Conservation (phyloP, 768 basidiomycete genomes). For the Lanmaoa pseudosensibilis region DNA sequence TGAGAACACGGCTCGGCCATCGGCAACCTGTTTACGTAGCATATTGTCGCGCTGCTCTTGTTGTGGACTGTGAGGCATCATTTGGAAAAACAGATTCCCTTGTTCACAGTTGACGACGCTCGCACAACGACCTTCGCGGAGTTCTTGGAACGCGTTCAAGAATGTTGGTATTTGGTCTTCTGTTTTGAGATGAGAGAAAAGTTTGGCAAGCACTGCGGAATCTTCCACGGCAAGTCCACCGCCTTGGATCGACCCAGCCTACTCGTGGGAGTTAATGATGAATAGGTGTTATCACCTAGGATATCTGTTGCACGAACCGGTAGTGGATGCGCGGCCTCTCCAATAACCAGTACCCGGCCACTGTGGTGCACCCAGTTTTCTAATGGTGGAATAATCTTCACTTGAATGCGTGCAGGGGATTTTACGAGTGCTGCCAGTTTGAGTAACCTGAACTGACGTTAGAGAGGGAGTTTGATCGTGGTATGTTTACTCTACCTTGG, state of each 20-base stretch:
- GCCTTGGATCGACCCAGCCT: constrained; percentile 58
- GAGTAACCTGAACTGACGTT: constrained; percentile 29
- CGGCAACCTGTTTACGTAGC: constrained; percentile 40
- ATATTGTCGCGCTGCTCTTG: constrained; percentile 46
- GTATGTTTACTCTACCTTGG: constrained; percentile 34
- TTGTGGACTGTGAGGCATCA: constrained; percentile 42
- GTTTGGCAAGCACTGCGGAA: constrained; percentile 55
- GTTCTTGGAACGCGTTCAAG: constrained; percentile 56
- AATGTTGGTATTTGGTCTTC: constrained; percentile 50
- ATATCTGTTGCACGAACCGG: constrained; percentile 39
- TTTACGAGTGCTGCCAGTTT: constrained; percentile 39
- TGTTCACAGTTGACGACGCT: constrained; percentile 47
- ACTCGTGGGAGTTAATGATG: neutral
- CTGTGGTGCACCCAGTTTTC: constrained; percentile 51
- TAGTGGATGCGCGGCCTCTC: constrained; percentile 60
- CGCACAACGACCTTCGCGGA: constrained; percentile 52
- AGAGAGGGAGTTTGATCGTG: neutral
- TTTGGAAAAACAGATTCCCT: constrained; percentile 45
- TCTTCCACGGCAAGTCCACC: constrained; percentile 60
- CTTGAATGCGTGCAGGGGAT: constrained; percentile 37
- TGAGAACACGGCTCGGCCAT: constrained; percentile 47
- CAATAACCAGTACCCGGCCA: constrained; percentile 52
- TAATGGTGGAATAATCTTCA: constrained; percentile 39
- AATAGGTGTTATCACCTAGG: neutral
- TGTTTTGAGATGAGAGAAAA: constrained; percentile 54